Evolutionary conservation across 495 filamentous ascomycete genomes (phyloP), one percentile per base, ranked within the genome.

Genomic region (Lophiotrema nucula): DNA sequence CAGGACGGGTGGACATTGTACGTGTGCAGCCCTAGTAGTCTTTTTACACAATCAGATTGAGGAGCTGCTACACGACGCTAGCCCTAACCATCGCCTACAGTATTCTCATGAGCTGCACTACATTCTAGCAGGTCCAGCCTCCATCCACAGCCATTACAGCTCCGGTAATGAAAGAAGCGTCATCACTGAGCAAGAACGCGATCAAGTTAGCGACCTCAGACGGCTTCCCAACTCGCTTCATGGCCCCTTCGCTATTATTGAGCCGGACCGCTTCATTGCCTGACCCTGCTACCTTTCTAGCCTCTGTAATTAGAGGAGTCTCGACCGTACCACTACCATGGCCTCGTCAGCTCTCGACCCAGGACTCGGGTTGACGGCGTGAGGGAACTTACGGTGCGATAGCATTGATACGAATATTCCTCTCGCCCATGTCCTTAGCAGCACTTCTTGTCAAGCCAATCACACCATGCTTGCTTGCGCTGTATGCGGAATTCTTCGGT

Each of bases 401-500:
- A n/a, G 50, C 50, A 51, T 56, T 62, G 0, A 62, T 31, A 4
- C 58, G 18, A 15, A 62, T 62, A 4, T 53, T 33, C 31, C 24
- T 56, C 28, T 5, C 21, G 0, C 52, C 58, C 45, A 50, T 39
- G 6, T 62, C 58, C 35, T 62, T 62, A 10, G 58, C 58, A 6
- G 53, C 50, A 21, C 18, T 54, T 35, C 53, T 51, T 10, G 58
- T 54, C 21, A 62, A 25, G 31, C 59, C 59, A 25, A 62, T 38
- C 18, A 62, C 54, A 12, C 53, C 59, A 41, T 54, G 56, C 65
- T 85, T 85, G 27, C 76, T 81, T 15, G 82, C 75, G 47, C 72
- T 73, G 67, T 87, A 86, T 21, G 79, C 77, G 3, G 73, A 74
- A 66, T 73, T 68, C 21, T 73, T 70, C 8, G 75, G 50, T 62